Base-by-base conservation (phyloP, 805 yeast genomes). In the Metschnikowia rubicola region DNA sequence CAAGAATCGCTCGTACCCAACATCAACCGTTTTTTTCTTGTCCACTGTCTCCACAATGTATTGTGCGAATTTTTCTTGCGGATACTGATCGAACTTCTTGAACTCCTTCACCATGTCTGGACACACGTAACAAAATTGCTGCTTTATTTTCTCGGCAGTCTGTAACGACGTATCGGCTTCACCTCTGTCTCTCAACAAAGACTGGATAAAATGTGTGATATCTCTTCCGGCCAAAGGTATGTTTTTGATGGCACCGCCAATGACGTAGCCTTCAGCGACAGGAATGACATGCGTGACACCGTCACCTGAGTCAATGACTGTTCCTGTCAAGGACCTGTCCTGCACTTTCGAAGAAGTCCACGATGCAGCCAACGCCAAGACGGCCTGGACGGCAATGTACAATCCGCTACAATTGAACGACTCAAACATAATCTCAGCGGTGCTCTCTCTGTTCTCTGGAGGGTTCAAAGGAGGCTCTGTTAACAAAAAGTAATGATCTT, bases 211-310 rank as follows among this genome's bases (percentile, higher is more conserved):
- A 54, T 82, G 78, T 2, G 99, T 94, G 59, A 94, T 92, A 66
- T 94, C 99, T 70, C 99, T 84, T 60, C 99, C 99, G 0, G 99
- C 99, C 68, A 94, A 86, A 49, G 99, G 99, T 49, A 94, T 89
- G 67, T 94, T 92, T 64, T 94, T 94, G 66, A 94, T 94, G 30
- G 97, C 96, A 11, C 96, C 84, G 6, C 98, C 99, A 65, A 94
- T 94, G 31, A 94, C 99, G 64, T 94, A 94, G 50, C 99, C 99
- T 71, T 94, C 99, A 28, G 99, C 98, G 32, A 94, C 99, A 12
- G 99, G 98, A 53, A 94, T 94, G 39, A 94, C 98, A 67, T 94
- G 99, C 10, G 99, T 94, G 4, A 94, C 99, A 77, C 99, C 99
- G 64, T 92, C 99, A 73, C 99, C 99, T 2, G 95, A 85, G 65